Percentiles rank a stretch among this genome's conserved stretches.
phyloP scores from a whole-genome alignment of 2,329 filamentous ascomycete genomes.

The Diaporthe citrichinensis region DNA sequence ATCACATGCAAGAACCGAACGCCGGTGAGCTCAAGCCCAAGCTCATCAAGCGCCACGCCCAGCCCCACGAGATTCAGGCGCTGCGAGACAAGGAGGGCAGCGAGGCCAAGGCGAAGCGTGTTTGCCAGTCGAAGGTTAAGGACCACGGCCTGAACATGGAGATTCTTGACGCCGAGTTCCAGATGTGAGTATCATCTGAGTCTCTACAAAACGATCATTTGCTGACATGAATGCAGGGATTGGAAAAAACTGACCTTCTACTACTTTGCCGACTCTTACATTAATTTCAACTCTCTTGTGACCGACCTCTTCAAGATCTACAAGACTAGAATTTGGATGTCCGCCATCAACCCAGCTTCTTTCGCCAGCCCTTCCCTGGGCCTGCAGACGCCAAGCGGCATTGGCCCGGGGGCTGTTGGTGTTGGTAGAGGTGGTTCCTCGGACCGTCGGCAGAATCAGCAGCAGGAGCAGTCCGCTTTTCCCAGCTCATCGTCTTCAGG shows the following conservation, averaged over 20 bases:
- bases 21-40: constrained; percentile 90
- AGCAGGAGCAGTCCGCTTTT: constrained; percentile 57
- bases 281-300: constrained; percentile 98
- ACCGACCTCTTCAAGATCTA: constrained; percentile 99
- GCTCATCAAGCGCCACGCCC: constrained; percentile 94
- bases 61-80: constrained; percentile 89
- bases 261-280: constrained; percentile 97
- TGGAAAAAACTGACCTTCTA: constrained; percentile 99
- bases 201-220: background rate
- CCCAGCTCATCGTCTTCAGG: constrained; percentile 53
- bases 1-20: constrained; percentile 79
- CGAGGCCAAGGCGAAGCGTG: constrained; percentile 96
- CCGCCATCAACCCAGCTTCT: constrained; percentile 96
- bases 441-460: constrained; percentile 63
- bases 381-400: constrained; percentile 76
- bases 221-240: constrained; percentile 72
- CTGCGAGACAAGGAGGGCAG: constrained; percentile 97
- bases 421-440: constrained; percentile 64
- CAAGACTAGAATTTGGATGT: constrained; percentile 99
- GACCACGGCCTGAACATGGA: constrained; percentile 98
- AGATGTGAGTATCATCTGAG: constrained; percentile 80
- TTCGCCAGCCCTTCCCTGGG: constrained; percentile 86
- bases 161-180: constrained; percentile 97
- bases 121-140: constrained; percentile 96
- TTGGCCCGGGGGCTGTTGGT: constrained; percentile 76